Evolutionary conservation across 352 stramenopile genomes (phyloP), one percentile per base, ranked within the genome.

Genomic region (Phytophthora cactorum): DNA sequence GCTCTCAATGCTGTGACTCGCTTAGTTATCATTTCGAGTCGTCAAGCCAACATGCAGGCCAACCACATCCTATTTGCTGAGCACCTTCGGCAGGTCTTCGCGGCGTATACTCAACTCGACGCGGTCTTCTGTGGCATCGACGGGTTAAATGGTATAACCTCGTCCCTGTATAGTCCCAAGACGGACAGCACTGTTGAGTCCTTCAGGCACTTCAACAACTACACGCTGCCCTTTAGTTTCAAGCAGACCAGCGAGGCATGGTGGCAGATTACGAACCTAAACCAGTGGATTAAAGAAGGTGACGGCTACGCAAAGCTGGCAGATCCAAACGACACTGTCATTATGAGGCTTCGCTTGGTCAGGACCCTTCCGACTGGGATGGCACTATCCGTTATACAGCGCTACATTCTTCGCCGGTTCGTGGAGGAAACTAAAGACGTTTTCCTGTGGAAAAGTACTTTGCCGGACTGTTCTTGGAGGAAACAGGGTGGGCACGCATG

Each of bases 71-170:
- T 70, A 8, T 70, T 70, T 15, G 59, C 51, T 6, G 41, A 52
- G 5, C 65, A 69, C 12, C 36, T 74, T 25, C 31, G 32, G 8
- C 52, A 73, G 27, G 41, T 73, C 1, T 46, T 68, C n/a, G 22
- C 12, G 2, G 52, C 46, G 6, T 73, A 65, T 10, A 46, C 29
- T 9, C 41, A 54, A 39, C 50, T 66, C 3, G 66, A 69, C 11
- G 41, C 59, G 15, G 27, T 69, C 27, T 53, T 59, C 14, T 6
- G 39, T n/a, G 28, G 9, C 5, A 9, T 47, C 29, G 8, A 41
- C 12, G 17, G 25, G 8, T 22, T 52, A 17, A 11, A 59, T 8
- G 58, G 47, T 45, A 65, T 65, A 25, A 14, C 58, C 3, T 1
- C 5, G 36, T 51, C 25, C 11, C 7, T 65, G 28, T 31, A 17